Evolutionary conservation across 441 rosid genomes (phyloP).

Genomic region (Lepidium campestre): DNA sequence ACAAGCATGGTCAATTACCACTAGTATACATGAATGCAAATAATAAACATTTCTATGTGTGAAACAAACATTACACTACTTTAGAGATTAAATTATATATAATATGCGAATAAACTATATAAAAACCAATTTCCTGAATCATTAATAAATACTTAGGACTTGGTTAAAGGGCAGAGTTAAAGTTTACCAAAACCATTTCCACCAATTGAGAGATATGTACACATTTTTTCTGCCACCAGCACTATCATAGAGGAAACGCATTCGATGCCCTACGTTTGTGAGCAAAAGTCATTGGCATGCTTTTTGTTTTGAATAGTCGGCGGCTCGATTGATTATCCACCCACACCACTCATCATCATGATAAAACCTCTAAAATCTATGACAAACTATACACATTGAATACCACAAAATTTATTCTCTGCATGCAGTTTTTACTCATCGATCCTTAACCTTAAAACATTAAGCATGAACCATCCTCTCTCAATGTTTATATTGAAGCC

Average conservation of each 20-base stretch:
- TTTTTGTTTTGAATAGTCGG: background rate
- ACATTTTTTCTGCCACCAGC: conserved; percentile 16
- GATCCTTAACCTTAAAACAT: too few species aligned
- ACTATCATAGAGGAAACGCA: conserved; percentile 4
- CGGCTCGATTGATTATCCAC: background rate
- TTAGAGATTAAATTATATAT: too few species aligned
- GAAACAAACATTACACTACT: background rate
- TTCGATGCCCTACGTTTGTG: background rate
- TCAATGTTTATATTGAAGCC: too few species aligned
- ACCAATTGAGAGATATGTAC: background rate
- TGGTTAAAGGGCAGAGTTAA: background rate
- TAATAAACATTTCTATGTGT: background rate
- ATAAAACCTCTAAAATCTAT: too few species aligned
- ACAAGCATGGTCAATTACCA: background rate
- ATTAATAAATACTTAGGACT: background rate
- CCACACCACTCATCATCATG: too few species aligned
- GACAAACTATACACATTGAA: too few species aligned
- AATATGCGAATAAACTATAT: background rate
- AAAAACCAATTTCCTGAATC: background rate
- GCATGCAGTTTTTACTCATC: too few species aligned
- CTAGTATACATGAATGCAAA: background rate
- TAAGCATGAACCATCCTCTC: too few species aligned
- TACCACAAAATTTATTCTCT: too few species aligned
- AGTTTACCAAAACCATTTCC: background rate
- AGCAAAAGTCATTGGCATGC: conserved; percentile 5